These are phyloP conservation scores for Oryza coarctata DNA, from an alignment of 176 grass and related monocot genomes.

Conservation along the genomic window DNA sequence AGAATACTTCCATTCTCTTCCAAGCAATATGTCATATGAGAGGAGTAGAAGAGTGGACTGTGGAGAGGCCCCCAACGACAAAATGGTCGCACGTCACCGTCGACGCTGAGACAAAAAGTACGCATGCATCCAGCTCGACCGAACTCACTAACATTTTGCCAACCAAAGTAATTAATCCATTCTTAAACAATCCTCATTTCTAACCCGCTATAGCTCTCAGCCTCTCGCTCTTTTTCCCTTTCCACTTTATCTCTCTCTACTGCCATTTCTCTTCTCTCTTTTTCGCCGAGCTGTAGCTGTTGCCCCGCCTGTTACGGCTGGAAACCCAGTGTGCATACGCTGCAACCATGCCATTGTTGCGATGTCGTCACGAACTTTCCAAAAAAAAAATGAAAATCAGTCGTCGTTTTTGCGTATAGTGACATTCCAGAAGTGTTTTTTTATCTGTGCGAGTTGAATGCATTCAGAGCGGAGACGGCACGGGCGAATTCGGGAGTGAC, in stretches of 20 bases:
- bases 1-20: constrained; percentile 28
- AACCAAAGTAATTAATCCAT: constrained; percentile 17
- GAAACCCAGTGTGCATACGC: background rate
- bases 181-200: background rate
- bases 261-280: background rate
- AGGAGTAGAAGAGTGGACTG: background rate
- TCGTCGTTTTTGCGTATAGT: background rate
- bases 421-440: background rate
- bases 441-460: background rate
- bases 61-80: constrained; percentile 34
- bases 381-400: background rate
- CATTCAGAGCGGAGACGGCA: constrained; percentile 23
- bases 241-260: background rate
- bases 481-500: background rate
- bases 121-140: constrained; percentile 40
- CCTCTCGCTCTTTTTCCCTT: background rate
- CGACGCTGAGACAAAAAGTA: constrained; percentile 42
- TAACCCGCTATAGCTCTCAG: background rate
- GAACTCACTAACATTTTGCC: constrained; percentile 39
- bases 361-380: background rate
- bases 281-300: background rate
- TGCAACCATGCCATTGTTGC: background rate
- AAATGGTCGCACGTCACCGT: constrained; percentile 62
- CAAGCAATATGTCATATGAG: constrained; percentile 26
- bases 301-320: constrained; percentile 16